Evolutionary conservation across 441 rosid genomes (phyloP).

Genomic region (Populus tomentosa): DNA sequence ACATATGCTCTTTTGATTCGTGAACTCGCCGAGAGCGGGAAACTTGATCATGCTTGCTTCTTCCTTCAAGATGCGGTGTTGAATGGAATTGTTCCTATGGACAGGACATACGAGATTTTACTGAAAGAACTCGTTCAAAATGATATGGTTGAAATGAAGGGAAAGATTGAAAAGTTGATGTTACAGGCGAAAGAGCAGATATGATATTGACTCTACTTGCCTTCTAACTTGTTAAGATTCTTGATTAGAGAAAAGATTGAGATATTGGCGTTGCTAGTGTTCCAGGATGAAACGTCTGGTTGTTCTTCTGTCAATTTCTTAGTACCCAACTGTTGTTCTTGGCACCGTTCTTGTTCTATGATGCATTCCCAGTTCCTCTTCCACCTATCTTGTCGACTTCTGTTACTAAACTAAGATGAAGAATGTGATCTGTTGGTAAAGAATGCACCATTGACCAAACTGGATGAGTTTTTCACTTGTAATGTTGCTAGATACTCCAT

Average conservation of each 20-base stretch:
- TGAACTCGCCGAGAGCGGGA: slow-evolving; percentile 53
- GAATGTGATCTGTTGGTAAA: neutral
- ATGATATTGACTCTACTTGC: neutral
- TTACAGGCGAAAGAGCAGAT: neutral
- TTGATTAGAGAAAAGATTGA: neutral
- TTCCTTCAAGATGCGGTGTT: slow-evolving; percentile 57
- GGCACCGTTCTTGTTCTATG: neutral
- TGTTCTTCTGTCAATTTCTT: neutral
- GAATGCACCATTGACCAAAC: too few species aligned
- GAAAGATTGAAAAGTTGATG: slow-evolving; percentile 41
- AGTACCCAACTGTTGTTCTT: neutral
- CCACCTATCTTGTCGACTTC: neutral
- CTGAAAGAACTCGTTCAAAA: slow-evolving; percentile 45
- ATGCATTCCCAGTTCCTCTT: neutral
- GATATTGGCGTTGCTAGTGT: neutral
- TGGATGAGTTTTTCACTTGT: neutral
- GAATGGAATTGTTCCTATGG: slow-evolving; percentile 60
- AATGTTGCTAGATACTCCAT: too few species aligned
- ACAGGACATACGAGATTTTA: slow-evolving; percentile 40
- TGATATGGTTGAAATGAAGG: slow-evolving; percentile 43
- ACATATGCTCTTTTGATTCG: slow-evolving; percentile 49
- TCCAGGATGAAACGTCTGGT: neutral
- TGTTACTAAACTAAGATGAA: neutral
- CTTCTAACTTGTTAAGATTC: neutral
- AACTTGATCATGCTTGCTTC: slow-evolving; percentile 55